A percentile compares a stretch with the other conserved stretches of the same genome.
Conservation (phyloP, 108 stramenopile species). For the Hondaea fermentalgiana region DNA sequence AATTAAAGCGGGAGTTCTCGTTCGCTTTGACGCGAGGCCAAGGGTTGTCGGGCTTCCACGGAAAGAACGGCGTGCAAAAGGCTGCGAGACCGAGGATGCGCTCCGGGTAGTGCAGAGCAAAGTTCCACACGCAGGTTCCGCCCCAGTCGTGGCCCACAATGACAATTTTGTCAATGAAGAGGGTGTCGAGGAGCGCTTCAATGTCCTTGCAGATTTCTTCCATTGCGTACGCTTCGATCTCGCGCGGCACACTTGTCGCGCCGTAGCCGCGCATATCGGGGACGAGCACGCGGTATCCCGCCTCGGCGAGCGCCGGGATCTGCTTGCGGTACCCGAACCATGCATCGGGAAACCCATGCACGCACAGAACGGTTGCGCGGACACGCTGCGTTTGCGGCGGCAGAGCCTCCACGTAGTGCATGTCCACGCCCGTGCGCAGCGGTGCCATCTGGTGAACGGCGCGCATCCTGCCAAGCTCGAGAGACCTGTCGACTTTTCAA, state of each 20-base stretch:
- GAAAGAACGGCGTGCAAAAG: constrained; percentile 1
- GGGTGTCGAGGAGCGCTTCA: neutral
- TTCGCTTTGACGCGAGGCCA: neutral
- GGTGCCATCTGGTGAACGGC: neutral
- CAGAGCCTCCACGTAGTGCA: constrained; percentile 6
- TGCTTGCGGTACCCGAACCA: neutral
- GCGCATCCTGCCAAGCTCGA: too few relatives aligned
- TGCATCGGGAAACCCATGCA: neutral
- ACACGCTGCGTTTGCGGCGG: neutral
- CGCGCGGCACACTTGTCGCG: neutral
- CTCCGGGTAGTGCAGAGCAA: neutral
- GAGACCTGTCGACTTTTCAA: too few relatives aligned
- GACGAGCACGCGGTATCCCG: neutral
- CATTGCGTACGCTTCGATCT: neutral
- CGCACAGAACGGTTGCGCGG: neutral
- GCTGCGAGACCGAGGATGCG: neutral
- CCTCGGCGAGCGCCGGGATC: neutral
- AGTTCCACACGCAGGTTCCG: constrained; percentile 17
- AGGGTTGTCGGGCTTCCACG: neutral
- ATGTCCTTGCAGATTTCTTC: neutral
- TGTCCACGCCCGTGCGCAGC: neutral
- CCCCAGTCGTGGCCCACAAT: neutral
- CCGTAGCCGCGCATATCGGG: constrained; percentile 9
- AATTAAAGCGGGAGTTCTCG: neutral
- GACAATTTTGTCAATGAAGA: neutral